Conservation (phyloP, 352 stramenopile species). For the Pythium phragmiticola region DNA sequence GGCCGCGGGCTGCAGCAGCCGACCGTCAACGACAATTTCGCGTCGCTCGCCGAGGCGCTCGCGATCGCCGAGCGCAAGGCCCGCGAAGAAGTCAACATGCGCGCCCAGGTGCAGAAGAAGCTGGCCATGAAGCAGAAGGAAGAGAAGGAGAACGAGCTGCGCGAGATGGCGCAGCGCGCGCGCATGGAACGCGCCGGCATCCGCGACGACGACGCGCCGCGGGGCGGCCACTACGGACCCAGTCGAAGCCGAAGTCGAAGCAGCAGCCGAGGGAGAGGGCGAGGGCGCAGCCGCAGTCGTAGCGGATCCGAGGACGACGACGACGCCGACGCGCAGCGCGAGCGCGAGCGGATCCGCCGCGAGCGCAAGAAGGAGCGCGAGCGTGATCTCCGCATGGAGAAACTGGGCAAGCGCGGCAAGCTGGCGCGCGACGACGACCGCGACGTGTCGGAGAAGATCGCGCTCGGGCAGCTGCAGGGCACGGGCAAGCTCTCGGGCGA, state of each 20-base stretch:
- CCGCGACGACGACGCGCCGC: slow-evolving; percentile 34
- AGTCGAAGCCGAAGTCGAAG: slow-evolving; percentile 25
- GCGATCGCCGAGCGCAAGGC: slow-evolving; percentile 98
- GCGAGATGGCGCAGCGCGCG: slow-evolving; percentile 91
- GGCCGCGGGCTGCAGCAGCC: slow-evolving; percentile 94
- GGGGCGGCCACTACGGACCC: slow-evolving; percentile 15
- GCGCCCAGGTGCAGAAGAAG: slow-evolving; percentile 88
- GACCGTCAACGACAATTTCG: slow-evolving; percentile 99
- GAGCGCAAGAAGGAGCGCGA: slow-evolving; percentile 95
- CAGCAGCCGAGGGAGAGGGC: slow-evolving; percentile 14
- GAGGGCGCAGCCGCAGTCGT: slow-evolving; percentile 7
- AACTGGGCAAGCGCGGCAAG: slow-evolving; percentile 88
- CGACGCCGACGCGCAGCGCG: slow-evolving; percentile 42
- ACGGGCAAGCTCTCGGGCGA: slow-evolving; percentile 77
- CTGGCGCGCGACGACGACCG: slow-evolving; percentile 94
- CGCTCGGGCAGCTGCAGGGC: slow-evolving; percentile 94
- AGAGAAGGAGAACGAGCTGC: slow-evolving; percentile 95
- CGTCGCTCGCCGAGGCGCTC: slow-evolving; percentile 95
- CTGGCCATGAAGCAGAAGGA: slow-evolving; percentile 93
- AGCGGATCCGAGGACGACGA: slow-evolving; percentile 33
- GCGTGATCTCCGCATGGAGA: slow-evolving; percentile 93
- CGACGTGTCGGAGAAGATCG: slow-evolving; percentile 99
- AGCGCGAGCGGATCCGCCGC: slow-evolving; percentile 78
- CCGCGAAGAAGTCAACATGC: slow-evolving; percentile 96
- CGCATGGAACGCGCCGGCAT: slow-evolving; percentile 90